Evolutionary conservation across 345 rosid species (phyloP), one percentile per base, ranked within the genome.

Genomic region (Microcos paniculata): DNA sequence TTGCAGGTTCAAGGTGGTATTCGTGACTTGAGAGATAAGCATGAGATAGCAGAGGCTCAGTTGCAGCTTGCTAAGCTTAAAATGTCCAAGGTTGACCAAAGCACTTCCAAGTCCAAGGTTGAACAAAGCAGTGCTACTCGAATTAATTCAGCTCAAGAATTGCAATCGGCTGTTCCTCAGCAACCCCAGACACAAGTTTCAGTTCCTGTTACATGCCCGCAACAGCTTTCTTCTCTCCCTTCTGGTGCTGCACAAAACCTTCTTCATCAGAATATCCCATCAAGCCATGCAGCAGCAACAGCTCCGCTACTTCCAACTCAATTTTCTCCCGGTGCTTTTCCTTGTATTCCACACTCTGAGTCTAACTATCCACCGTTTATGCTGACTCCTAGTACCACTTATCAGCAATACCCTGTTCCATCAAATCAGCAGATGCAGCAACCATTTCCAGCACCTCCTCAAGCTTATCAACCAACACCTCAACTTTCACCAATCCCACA

Each of bases 21-120:
- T 71, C 64, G 70, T 62, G 90, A 89, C 79, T 42, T 89, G 76
- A 84, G 79, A 71, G 93, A 89, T 77, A 87, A 86, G 77, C 90
- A 86, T 71, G 91, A 89, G 77, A 89, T 89, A 79, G 84, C 88
- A 33, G 85, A 77, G 71, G 82, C 82, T 67, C 84, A 82, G 53
- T 33, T 83, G 57, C 78, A 72, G 55, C 78, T 87, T 48, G 72
- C 84, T 59, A 83, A 80, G 80, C 85, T 89, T 74, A 78, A 77
- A 35, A 30, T 62, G 69, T 77, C 52, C 46, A 81, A 81, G 80
- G 67, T 28, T 40, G 78, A 76, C 31, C 24, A 33, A 16, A 75
- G 63, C 57, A 72, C 48, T 35, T 35, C 40, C 40, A 35, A 35
- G 40, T 35, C 40, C 40, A 35, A 35, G n/a, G 83, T 52, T 76